phyloP scores from a whole-genome alignment of 371 early-diverging fungal species.

The Syncephalastrum monosporum region DNA sequence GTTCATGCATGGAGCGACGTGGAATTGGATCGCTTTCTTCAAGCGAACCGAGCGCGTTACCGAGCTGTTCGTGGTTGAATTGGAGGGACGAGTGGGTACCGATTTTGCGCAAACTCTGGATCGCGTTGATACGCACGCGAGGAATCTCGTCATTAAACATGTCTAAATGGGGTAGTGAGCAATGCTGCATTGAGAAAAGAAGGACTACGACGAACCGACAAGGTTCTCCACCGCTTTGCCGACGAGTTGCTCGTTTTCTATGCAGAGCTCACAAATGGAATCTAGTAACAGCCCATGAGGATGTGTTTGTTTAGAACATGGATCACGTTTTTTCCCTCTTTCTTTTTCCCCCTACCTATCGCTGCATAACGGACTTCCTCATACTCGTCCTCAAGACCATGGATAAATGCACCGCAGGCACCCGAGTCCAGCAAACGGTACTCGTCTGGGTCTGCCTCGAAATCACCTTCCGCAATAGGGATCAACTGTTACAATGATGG shows the following conservation, averaged over 20 bases:
- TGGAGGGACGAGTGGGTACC: slow-evolving; percentile 54
- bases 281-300: slow-evolving; percentile 41
- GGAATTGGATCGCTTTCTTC: slow-evolving; percentile 71
- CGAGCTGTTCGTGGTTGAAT: slow-evolving; percentile 77
- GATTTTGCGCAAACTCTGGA: slow-evolving; percentile 72
- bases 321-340: neutral
- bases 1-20: slow-evolving; percentile 67
- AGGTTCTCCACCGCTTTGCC: slow-evolving; percentile 70
- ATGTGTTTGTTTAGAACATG: neutral
- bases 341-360: slow-evolving; percentile 50
- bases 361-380: slow-evolving; percentile 84
- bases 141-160: slow-evolving; percentile 94
- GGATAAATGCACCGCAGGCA: slow-evolving; percentile 89
- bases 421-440: slow-evolving; percentile 69
- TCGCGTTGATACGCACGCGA: slow-evolving; percentile 77
- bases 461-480: slow-evolving; percentile 66
- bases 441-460: slow-evolving; percentile 65
- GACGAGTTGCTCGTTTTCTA: slow-evolving; percentile 62
- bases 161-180: too few relatives aligned
- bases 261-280: slow-evolving; percentile 75
- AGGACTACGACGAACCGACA: too few relatives aligned
- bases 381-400: slow-evolving; percentile 91
- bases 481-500: slow-evolving; percentile 17
- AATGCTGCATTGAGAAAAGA: too few relatives aligned
- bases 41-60: slow-evolving; percentile 71